A percentile compares a stretch with the other conserved stretches of the same genome.
Conservation (phyloP, 768 basidiomycete species). For the Tubosaeta sp. region DNA sequence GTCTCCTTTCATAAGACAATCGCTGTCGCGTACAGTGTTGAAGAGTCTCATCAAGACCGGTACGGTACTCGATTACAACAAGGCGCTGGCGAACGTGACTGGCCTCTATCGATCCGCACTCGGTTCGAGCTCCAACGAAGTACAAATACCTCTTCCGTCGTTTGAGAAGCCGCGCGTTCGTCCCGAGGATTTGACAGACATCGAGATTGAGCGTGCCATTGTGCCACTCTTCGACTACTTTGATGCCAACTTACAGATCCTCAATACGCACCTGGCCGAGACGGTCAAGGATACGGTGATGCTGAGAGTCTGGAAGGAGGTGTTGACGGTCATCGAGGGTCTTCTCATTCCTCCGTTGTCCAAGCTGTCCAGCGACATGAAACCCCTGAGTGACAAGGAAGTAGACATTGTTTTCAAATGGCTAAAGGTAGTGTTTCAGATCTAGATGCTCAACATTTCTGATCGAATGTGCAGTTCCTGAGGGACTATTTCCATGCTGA, state of each 20-base stretch:
- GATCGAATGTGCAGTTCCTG: constrained; percentile 59
- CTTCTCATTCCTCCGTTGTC: constrained; percentile 89
- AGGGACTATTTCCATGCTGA: constrained; percentile 93
- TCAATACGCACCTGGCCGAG: constrained; percentile 84
- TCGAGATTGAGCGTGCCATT: constrained; percentile 93
- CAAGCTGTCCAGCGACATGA: constrained; percentile 83
- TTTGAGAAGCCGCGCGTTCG: constrained; percentile 74
- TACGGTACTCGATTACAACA: constrained; percentile 78
- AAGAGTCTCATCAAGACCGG: constrained; percentile 71
- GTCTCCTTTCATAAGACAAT: constrained; percentile 88
- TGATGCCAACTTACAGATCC: constrained; percentile 85
- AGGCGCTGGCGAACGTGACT: constrained; percentile 77
- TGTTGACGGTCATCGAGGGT: constrained; percentile 79
- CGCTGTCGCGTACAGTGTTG: constrained; percentile 70
- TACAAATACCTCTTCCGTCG: constrained; percentile 71
- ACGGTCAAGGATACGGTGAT: constrained; percentile 89
- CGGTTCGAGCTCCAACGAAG: constrained; percentile 60
- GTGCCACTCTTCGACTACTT: constrained; percentile 93
- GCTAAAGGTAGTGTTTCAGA: constrained; percentile 62
- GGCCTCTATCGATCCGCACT: constrained; percentile 80
- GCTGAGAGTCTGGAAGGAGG: constrained; percentile 94
- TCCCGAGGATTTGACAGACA: constrained; percentile 81
- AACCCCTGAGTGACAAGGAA: constrained; percentile 90
- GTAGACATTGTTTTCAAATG: constrained; percentile 99
- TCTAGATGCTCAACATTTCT: too few relatives aligned